These are phyloP conservation scores for Sarocladium strictum DNA, from an alignment of 2,329 filamentous ascomycete species.

Conservation along the genomic window DNA sequence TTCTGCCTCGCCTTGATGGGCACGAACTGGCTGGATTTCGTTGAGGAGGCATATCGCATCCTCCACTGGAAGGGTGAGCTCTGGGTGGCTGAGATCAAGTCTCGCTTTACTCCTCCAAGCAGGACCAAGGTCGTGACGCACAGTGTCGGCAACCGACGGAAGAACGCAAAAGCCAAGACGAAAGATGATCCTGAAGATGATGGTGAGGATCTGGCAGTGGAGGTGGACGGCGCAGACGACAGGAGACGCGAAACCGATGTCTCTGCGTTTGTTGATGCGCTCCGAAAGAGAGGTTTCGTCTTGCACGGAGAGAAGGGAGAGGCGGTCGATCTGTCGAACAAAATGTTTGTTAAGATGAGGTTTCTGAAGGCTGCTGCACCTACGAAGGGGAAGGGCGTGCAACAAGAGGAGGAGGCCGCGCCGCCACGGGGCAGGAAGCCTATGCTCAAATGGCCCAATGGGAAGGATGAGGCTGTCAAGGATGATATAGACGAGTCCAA, in stretches of 20 bases:
- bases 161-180: constrained; percentile 36
- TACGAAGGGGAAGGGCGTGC: constrained; percentile 67
- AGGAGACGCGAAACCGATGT: constrained; percentile 75
- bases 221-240: constrained; percentile 62
- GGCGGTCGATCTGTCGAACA: constrained; percentile 78
- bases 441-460: constrained; percentile 42
- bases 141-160: constrained; percentile 65
- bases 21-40: constrained; percentile 95
- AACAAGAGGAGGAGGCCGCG: constrained; percentile 45
- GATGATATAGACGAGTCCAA: constrained; percentile 57
- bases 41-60: constrained; percentile 91
- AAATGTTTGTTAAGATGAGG: constrained; percentile 97
- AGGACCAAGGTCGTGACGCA: constrained; percentile 50
- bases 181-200: constrained; percentile 38
- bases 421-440: constrained; percentile 44
- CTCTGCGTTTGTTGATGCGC: constrained; percentile 76
- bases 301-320: constrained; percentile 57
- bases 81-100: constrained; percentile 97
- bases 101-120: constrained; percentile 57
- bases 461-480: constrained; percentile 49
- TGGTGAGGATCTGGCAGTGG: constrained; percentile 56
- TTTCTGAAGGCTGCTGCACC: constrained; percentile 82
- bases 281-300: constrained; percentile 77
- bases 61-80: constrained; percentile 92
- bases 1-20: constrained; percentile 98